Evolutionary conservation across 2,329 filamentous ascomycete genomes (phyloP).

Genomic region (Pseudopithomyces maydicus): DNA sequence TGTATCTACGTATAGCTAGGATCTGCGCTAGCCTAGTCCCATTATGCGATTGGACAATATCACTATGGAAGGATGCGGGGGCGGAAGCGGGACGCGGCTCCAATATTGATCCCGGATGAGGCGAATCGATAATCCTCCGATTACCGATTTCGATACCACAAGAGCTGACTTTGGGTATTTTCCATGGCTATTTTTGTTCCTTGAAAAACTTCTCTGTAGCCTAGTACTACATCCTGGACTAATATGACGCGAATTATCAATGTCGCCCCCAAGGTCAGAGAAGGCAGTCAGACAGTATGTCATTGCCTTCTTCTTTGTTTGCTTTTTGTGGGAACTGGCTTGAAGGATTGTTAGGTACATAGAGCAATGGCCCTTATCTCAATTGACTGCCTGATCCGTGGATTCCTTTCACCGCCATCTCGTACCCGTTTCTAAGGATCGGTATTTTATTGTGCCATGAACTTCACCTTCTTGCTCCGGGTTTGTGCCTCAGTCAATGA

Average conservation of each 20-base stretch:
- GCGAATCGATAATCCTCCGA: background rate
- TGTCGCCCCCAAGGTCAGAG: too few species aligned
- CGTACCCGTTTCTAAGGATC: background rate
- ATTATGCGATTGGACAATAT: background rate
- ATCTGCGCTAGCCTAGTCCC: too few species aligned
- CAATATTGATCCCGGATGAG: background rate
- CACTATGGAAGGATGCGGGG: background rate
- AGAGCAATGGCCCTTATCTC: background rate
- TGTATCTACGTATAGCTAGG: too few species aligned
- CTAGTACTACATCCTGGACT: background rate
- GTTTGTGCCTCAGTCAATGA: too few species aligned
- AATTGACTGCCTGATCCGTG: background rate
- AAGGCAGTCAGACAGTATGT: background rate
- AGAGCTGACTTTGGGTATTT: too few species aligned
- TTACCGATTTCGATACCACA: background rate
- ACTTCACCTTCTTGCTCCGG: too few species aligned
- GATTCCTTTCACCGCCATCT: too few species aligned
- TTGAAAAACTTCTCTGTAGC: background rate
- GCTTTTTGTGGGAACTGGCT: background rate
- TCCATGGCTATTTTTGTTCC: background rate
- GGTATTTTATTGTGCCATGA: too few species aligned
- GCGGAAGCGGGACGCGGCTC: background rate
- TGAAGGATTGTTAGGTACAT: background rate
- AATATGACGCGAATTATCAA: background rate
- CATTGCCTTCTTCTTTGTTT: background rate